These are phyloP conservation scores for Pyronema omphalodes DNA, from an alignment of 495 filamentous ascomycete genomes.

Conservation along the genomic window DNA sequence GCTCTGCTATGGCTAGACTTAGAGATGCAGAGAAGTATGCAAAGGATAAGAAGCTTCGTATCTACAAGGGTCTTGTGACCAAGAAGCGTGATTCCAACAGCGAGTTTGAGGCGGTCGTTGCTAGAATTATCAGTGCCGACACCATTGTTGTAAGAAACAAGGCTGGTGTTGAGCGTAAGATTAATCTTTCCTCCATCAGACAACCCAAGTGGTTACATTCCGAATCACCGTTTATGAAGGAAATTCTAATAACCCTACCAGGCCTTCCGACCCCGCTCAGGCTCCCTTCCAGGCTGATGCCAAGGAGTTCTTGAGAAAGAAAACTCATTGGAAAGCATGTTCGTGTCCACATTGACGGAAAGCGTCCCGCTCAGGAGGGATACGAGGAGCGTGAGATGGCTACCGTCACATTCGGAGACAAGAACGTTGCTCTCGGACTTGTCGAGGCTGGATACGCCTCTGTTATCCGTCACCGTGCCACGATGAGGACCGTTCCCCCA, in stretches of 20 bases:
- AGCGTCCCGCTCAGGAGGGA: constrained; percentile 71
- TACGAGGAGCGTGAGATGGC: constrained; percentile 91
- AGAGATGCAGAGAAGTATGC: constrained; percentile 77
- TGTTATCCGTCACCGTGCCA: constrained; percentile 81
- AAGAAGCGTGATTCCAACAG: constrained; percentile 36
- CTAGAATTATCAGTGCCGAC: constrained; percentile 72
- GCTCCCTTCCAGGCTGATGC: constrained; percentile 77
- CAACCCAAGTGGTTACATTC: constrained; percentile 47
- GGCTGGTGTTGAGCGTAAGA: constrained; percentile 65
- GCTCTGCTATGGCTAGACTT: constrained; percentile 63
- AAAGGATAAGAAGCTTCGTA: constrained; percentile 47
- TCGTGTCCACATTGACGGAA: constrained; percentile 68
- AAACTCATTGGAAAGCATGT: constrained; percentile 91
- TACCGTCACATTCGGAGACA: constrained; percentile 62
- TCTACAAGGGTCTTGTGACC: constrained; percentile 62
- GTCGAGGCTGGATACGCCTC: constrained; percentile 85
- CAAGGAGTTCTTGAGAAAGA: constrained; percentile 89
- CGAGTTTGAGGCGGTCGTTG: constrained; percentile 60
- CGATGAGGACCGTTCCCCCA: constrained; percentile 75
- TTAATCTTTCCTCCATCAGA: constrained; percentile 79
- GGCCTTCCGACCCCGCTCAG: constrained; percentile 55
- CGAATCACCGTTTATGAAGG: no score
- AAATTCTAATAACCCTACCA: constrained; percentile 10
- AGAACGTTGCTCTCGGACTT: constrained; percentile 52
- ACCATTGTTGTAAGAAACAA: constrained; percentile 72